phyloP scores from a whole-genome alignment of 768 basidiomycete species.

The Rhizopogon vesiculosus region DNA sequence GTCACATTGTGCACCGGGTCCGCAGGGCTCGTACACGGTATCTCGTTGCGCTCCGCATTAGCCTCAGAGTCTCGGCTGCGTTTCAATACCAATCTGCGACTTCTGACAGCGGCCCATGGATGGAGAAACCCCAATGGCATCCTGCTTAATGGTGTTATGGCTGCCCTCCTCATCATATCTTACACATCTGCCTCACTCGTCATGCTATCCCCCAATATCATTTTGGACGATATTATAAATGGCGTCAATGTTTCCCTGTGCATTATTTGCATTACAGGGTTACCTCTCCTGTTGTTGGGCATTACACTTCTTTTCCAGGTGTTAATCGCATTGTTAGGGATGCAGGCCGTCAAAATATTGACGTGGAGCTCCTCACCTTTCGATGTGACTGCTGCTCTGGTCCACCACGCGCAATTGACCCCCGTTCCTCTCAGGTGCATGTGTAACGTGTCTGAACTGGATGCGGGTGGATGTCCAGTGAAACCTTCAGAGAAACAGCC shows the following conservation, averaged over 20 bases:
- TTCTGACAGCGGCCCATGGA: constrained; percentile 17
- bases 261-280: constrained; percentile 1
- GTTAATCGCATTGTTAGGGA: constrained; percentile 17
- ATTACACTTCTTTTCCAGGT: constrained; percentile 17
- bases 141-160: constrained; percentile 16
- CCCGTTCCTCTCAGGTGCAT: constrained; percentile 18
- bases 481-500: constrained; percentile 12
- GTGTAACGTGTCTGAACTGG: constrained; percentile 12
- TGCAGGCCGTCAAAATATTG: constrained; percentile 15
- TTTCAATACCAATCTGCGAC: constrained; percentile 14
- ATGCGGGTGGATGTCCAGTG: constrained; percentile 5
- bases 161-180: constrained; percentile 23
- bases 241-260: too few species aligned
- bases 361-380: constrained; percentile 29
- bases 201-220: constrained; percentile 1
- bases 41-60: too few species aligned
- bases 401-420: constrained; percentile 15
- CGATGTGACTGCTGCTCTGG: constrained; percentile 24
- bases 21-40: constrained; percentile 11
- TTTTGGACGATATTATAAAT: too few species aligned
- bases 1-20: constrained; percentile 26
- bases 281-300: constrained; percentile 25
- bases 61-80: too few species aligned
- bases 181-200: constrained; percentile 24
- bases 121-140: constrained; percentile 19